Evolutionary conservation across 768 basidiomycete genomes (phyloP).

Genomic region (Lentinus brumalis): DNA sequence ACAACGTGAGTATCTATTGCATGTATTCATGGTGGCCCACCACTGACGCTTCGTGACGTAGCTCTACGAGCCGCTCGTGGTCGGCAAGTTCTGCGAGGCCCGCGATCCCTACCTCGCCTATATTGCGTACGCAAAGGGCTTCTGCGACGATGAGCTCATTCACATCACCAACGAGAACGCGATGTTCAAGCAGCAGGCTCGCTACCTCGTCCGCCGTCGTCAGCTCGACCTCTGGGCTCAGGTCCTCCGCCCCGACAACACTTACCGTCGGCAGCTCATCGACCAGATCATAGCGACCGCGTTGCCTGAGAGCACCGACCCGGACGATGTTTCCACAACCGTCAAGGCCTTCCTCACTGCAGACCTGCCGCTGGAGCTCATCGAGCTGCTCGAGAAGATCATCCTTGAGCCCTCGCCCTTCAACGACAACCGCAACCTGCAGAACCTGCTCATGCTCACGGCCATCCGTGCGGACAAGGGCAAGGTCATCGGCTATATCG

Average conservation of each 20-base stretch:
- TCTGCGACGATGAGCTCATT: conserved; percentile 98
- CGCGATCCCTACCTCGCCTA: conserved; percentile 98
- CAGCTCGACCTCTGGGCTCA: conserved; percentile 96
- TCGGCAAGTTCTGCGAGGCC: conserved; percentile 99
- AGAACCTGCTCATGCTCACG: conserved; percentile 92
- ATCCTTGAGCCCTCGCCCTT: conserved; percentile 97
- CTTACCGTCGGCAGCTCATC: conserved; percentile 90
- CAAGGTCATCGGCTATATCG: conserved; percentile 97
- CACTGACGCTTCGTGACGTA: conserved; percentile 32
- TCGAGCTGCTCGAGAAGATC: conserved; percentile 98
- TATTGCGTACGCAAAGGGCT: conserved; percentile 98
- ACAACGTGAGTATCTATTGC: conserved; percentile 67
- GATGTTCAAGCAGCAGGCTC: conserved; percentile 99
- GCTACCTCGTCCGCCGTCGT: conserved; percentile 96
- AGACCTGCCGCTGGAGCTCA: conserved; percentile 94
- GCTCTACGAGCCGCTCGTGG: conserved; percentile 95
- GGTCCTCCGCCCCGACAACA: conserved; percentile 86
- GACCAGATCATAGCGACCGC: conserved; percentile 96
- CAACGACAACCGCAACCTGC: conserved; percentile 95
- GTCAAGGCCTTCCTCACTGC: conserved; percentile 98
- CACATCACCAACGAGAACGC: conserved; percentile 97
- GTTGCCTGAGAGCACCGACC: conserved; percentile 94
- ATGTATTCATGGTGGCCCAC: conserved; percentile 3
- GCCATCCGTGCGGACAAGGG: conserved; percentile 98
- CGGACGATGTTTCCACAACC: conserved; percentile 97